These are phyloP conservation scores for Penicillium glabrum DNA, from an alignment of 2,329 filamentous ascomycete species.

Conservation along the genomic window DNA sequence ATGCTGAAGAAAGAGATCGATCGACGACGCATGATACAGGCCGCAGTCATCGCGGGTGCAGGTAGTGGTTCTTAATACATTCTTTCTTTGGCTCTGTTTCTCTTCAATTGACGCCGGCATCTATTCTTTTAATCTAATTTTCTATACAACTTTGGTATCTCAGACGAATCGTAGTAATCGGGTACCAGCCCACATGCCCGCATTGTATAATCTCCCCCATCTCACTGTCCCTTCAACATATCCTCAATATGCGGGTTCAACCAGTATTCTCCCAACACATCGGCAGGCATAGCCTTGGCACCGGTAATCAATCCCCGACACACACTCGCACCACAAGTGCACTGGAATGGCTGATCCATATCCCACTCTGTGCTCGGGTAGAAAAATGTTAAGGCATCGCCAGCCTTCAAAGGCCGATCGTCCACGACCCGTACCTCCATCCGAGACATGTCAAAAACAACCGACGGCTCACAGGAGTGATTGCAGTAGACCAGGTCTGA, in stretches of 20 bases:
- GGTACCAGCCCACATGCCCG: background rate
- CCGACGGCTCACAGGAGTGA: slow-evolving; percentile 54
- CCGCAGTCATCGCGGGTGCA: slow-evolving; percentile 41
- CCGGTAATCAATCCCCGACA: slow-evolving; percentile 44
- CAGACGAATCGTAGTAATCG: too few species aligned
- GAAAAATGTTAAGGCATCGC: slow-evolving; percentile 50
- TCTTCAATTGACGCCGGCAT: background rate
- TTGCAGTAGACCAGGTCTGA: slow-evolving; percentile 59
- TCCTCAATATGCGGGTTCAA: slow-evolving; percentile 45
- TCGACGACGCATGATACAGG: slow-evolving; percentile 54
- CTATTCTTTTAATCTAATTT: background rate
- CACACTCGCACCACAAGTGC: slow-evolving; percentile 40
- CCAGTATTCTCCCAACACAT: slow-evolving; percentile 40
- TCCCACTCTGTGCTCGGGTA: slow-evolving; percentile 53
- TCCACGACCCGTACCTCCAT: slow-evolving; percentile 43
- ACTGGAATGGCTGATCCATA: slow-evolving; percentile 49
- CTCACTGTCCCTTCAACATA: slow-evolving; percentile 27
- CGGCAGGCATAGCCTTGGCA: slow-evolving; percentile 35
- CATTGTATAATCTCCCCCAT: background rate
- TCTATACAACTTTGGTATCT: slow-evolving; percentile 1
- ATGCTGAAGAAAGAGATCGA: slow-evolving; percentile 69
- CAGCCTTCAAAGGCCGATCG: slow-evolving; percentile 38
- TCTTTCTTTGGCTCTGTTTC: background rate
- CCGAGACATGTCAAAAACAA: slow-evolving; percentile 54
- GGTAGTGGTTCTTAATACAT: slow-evolving; percentile 3